These are phyloP conservation scores for Mallotus japonicus DNA, from an alignment of 441 rosid species.

Conservation along the genomic window DNA sequence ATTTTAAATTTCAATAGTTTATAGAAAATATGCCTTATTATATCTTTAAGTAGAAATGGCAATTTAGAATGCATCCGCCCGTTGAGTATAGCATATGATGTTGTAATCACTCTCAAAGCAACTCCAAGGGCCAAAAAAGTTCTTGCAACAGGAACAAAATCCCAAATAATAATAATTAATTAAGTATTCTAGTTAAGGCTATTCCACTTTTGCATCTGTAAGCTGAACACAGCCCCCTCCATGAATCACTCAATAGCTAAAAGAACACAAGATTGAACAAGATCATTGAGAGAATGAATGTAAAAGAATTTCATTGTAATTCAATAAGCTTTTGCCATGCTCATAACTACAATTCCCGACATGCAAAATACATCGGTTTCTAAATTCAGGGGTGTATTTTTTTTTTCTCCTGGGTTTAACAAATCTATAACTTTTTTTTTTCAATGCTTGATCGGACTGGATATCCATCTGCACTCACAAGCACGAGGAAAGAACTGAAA, in stretches of 20 bases:
- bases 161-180: too few species aligned
- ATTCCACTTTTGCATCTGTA: not conserved
- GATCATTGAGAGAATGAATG: conserved; percentile 25
- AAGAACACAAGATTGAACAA: not conserved
- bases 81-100: too few species aligned
- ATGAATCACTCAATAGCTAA: not conserved
- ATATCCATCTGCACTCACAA: conserved; percentile 30
- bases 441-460: conserved; percentile 41
- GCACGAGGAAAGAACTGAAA: conserved; percentile 38
- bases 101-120: too few species aligned
- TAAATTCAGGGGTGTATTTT: conserved; percentile 38
- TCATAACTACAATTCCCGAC: conserved; percentile 58
- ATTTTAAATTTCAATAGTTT: too few species aligned
- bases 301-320: conserved; percentile 57
- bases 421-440: conserved; percentile 45
- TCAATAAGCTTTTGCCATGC: conserved; percentile 42
- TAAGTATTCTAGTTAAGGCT: not conserved
- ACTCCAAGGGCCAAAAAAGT: too few species aligned
- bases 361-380: conserved; percentile 41
- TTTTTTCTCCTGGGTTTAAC: conserved; percentile 17
- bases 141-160: too few species aligned
- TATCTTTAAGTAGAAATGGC: too few species aligned
- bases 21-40: too few species aligned
- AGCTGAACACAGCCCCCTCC: not conserved
- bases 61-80: too few species aligned